Percentiles rank a stretch among this genome's conserved stretches.
Evolutionary conservation across 2,329 filamentous ascomycete species (phyloP).

Genomic region (Aspergillus brasiliensis): DNA sequence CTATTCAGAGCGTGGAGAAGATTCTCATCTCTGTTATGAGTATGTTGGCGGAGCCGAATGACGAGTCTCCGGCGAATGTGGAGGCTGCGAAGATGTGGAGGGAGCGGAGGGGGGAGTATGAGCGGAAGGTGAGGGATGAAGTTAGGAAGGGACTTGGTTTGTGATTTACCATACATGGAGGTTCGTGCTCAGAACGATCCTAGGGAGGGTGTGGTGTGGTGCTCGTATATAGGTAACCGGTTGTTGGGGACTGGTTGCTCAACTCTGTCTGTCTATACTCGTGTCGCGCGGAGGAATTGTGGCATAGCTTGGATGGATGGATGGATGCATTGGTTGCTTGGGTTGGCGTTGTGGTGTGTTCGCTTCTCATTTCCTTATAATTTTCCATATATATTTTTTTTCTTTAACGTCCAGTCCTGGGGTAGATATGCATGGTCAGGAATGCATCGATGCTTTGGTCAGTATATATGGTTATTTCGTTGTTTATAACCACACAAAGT

Average conservation of each 20-base stretch:
- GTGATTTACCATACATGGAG: conserved; percentile 48
- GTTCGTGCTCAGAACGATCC: too few species aligned
- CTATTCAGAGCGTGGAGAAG: conserved; percentile 96
- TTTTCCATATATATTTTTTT: too few species aligned
- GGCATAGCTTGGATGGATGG: conserved; percentile 13
- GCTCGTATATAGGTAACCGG: neutral
- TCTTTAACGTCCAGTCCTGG: neutral
- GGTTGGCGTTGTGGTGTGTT: conserved; percentile 25
- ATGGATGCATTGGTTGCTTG: conserved; percentile 8
- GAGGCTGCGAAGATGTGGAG: conserved; percentile 97
- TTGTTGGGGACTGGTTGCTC: neutral
- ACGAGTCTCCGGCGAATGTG: conserved; percentile 94
- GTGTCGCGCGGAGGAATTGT: neutral
- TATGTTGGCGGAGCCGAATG: conserved; percentile 96
- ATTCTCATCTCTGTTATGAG: conserved; percentile 97
- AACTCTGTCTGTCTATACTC: neutral
- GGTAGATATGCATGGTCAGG: neutral
- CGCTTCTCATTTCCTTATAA: neutral
- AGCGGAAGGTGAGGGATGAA: conserved; percentile 78
- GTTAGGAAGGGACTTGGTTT: conserved; percentile 78
- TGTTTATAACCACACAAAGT: too few species aligned
- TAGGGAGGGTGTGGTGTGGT: neutral
- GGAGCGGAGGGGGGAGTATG: conserved; percentile 79
- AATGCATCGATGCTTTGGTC: neutral
- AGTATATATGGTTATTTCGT: too few species aligned